Evolutionary conservation across 305 asterid species (phyloP), one percentile per base, ranked within the genome.

Genomic region (Fraxinus sp.): DNA sequence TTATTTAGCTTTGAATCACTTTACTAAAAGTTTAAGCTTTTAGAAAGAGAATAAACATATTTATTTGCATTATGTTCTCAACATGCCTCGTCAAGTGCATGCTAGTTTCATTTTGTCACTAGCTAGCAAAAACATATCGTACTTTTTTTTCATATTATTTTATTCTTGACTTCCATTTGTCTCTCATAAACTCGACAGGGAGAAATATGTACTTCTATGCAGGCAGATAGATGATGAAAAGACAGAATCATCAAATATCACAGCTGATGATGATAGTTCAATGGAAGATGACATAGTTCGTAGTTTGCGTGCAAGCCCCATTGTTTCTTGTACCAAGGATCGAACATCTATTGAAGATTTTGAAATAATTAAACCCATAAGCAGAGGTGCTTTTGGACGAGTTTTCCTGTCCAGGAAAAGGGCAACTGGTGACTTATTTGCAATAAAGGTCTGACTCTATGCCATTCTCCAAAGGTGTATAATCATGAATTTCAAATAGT

Each of bases 331-430:
- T 79, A 89, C 93, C 80, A 97, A 92, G 90, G 99, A 95, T 79
- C 90, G 99, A 72, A 97, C 98, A 74, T 92, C 97, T 79, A 97
- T 97, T 80, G 98, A 93, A 86, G 99, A 97, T 91, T 97, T 97
- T 90, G 99, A 97, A 95, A 97, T 97, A 88, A 93, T 97, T 62
- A 95, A 92, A 86, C 99, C 98, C 83, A 95, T 97, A 84, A 97
- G 99, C 88, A 92, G 99, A 88, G 99, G 99, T 80, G 97, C 98
- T 79, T 97, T 92, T 87, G 99, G 99, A 86, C 92, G 98, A 85
- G 98, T 96, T 74, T 96, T 96, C 84, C 88, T 96, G 78, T 97
- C 99, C 55, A 90, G 93, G 91, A 97, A 97, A 92, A 90, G 96
- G 90, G 91, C 98, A 82, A 95, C 98, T 81, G 98, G 99, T 83